Percentiles rank a stretch among this genome's conserved stretches.
These are phyloP conservation scores for Diaporthe ampelina DNA, from an alignment of 2,329 filamentous ascomycete species.

Conservation along the genomic window DNA sequence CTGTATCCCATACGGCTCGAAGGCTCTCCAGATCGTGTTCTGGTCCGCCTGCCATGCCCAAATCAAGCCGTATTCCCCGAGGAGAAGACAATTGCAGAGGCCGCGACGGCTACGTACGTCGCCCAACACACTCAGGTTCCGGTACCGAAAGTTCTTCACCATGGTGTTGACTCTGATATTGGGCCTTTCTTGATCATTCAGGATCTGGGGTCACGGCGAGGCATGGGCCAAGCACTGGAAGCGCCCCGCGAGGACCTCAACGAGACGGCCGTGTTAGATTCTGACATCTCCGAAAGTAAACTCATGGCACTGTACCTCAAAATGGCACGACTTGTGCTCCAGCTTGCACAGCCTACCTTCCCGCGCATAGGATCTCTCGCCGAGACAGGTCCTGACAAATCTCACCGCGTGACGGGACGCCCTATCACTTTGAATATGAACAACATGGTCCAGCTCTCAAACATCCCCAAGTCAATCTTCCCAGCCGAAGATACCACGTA, in stretches of 20 bases:
- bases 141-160: background rate
- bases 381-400: background rate
- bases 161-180: constrained; percentile 7
- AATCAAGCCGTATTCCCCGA: constrained; percentile 6
- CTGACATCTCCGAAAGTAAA: background rate
- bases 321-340: background rate
- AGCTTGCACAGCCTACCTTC: constrained; percentile 15
- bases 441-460: constrained; percentile 21
- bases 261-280: background rate
- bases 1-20: constrained; percentile 18
- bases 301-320: background rate
- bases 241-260: background rate
- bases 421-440: constrained; percentile 19
- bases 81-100: constrained; percentile 12
- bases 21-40: background rate
- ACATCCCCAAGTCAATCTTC: background rate
- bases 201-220: background rate
- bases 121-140: constrained; percentile 9
- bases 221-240: background rate
- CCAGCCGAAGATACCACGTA: constrained; percentile 44
- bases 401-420: background rate
- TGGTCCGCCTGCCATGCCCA: constrained; percentile 9
- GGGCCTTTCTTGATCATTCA: constrained; percentile 7
- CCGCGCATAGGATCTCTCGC: constrained; percentile 13
- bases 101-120: background rate